phyloP scores from a whole-genome alignment of 2,329 filamentous ascomycete genomes.

The Exophiala sideris region DNA sequence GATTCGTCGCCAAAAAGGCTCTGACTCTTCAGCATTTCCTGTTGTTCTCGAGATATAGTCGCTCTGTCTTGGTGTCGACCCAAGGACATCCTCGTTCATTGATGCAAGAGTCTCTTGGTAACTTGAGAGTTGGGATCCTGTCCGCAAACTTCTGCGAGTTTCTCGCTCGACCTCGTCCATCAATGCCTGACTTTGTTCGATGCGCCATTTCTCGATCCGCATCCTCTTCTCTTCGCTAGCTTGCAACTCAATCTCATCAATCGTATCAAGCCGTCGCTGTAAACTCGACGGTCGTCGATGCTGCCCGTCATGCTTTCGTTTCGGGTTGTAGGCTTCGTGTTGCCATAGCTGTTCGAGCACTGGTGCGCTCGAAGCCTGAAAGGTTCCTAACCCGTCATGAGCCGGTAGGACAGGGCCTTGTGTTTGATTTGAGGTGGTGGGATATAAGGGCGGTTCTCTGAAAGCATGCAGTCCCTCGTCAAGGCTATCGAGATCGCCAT shows the following conservation, averaged over 20 bases:
- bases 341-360: slow-evolving; percentile 84
- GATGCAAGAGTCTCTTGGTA: slow-evolving; percentile 16
- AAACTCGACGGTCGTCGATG: slow-evolving; percentile 55
- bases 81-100: slow-evolving; percentile 24
- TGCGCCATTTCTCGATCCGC: slow-evolving; percentile 85
- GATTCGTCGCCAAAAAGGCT: slow-evolving; percentile 75
- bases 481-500: slow-evolving; percentile 85
- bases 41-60: slow-evolving; percentile 19
- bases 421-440: slow-evolving; percentile 41
- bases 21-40: slow-evolving; percentile 49
- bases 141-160: slow-evolving; percentile 64
- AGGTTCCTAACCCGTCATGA: slow-evolving; percentile 89
- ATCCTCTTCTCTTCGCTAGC: slow-evolving; percentile 72
- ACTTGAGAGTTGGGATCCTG: slow-evolving; percentile 16
- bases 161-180: slow-evolving; percentile 87
- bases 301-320: slow-evolving; percentile 51
- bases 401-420: slow-evolving; percentile 73
- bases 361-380: slow-evolving; percentile 60
- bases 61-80: slow-evolving; percentile 27
- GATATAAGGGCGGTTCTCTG: slow-evolving; percentile 57
- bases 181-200: slow-evolving; percentile 83
- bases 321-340: slow-evolving; percentile 80
- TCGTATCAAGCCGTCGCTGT: slow-evolving; percentile 54
- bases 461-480: slow-evolving; percentile 91
- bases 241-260: slow-evolving; percentile 56